Conservation (phyloP, 768 basidiomycete species). For the Hemileccinum rubropunctum region DNA sequence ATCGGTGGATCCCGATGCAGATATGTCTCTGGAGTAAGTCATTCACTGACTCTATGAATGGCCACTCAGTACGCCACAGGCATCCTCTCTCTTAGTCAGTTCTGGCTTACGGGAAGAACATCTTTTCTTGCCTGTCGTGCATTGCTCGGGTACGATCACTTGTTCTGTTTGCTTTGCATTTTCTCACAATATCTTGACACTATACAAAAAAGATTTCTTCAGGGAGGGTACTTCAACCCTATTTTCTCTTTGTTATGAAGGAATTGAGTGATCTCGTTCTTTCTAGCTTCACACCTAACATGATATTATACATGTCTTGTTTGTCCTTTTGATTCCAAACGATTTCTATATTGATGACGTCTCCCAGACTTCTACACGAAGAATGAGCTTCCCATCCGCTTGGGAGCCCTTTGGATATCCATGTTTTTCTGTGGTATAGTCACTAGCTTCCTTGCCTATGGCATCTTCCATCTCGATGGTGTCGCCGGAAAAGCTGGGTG, state of each 20-base stretch:
- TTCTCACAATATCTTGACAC: no score
- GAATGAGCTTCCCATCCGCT: slow-evolving; percentile 46
- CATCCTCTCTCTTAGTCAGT: slow-evolving; percentile 49
- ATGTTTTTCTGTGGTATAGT: slow-evolving; percentile 53
- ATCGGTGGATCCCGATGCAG: slow-evolving; percentile 62
- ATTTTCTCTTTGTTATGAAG: no score
- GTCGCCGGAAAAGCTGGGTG: slow-evolving; percentile 13
- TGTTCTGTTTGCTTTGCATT: not conserved
- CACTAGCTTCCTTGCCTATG: slow-evolving; percentile 64
- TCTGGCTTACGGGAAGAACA: slow-evolving; percentile 51
- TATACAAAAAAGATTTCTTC: slow-evolving; percentile 22
- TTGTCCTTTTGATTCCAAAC: slow-evolving; percentile 16
- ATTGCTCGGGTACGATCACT: slow-evolving; percentile 40
- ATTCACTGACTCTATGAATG: not conserved
- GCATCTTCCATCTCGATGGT: slow-evolving; percentile 41
- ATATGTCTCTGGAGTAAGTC: slow-evolving; percentile 49
- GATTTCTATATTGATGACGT: not conserved
- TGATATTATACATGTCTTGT: slow-evolving; percentile 63
- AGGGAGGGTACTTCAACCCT: slow-evolving; percentile 41
- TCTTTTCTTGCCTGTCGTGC: slow-evolving; percentile 49
- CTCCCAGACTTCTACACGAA: slow-evolving; percentile 50
- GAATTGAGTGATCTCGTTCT: not conserved
- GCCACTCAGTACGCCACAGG: slow-evolving; percentile 10
- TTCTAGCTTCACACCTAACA: slow-evolving; percentile 52
- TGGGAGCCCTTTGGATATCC: slow-evolving; percentile 68